phyloP scores from a whole-genome alignment of 1,284 basidiomycete genomes.

The Polyporus tsugae region DNA sequence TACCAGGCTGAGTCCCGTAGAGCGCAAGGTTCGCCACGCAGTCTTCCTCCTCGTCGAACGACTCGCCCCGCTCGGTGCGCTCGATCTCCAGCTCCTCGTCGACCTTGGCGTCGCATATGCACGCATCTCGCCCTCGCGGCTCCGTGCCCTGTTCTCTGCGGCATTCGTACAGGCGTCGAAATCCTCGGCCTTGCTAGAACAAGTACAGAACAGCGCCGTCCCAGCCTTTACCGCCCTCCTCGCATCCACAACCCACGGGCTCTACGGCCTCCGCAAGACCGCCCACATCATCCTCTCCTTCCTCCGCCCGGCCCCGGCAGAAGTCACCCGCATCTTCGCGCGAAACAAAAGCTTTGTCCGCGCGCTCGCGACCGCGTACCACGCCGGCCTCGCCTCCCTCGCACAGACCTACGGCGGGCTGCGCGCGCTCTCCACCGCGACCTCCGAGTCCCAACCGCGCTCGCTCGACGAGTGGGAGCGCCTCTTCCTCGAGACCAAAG shows the following conservation, averaged over 20 bases:
- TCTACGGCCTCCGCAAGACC: constrained; percentile 71
- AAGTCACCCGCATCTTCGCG: constrained; percentile 58
- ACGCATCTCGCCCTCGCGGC: constrained; percentile 50
- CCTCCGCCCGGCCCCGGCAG: constrained; percentile 57
- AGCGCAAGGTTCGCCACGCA: constrained; percentile 57
- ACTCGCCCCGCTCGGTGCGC: constrained; percentile 47
- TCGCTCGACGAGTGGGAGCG: constrained; percentile 70
- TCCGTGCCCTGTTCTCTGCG: constrained; percentile 53
- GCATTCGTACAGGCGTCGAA: constrained; percentile 44
- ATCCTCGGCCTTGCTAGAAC: constrained; percentile 39
- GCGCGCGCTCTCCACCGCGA: constrained; percentile 32
- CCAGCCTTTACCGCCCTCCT: constrained; percentile 64
- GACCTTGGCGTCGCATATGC: constrained; percentile 70
- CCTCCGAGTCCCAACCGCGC: constrained; percentile 34
- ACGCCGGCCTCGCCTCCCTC: constrained; percentile 58
- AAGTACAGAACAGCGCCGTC: constrained; percentile 54
- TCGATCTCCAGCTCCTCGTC: constrained; percentile 62
- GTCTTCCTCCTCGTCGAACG: constrained; percentile 65
- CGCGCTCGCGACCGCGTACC: constrained; percentile 65
- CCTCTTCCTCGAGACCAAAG: constrained; percentile 75
- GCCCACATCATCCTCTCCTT: constrained; percentile 64
- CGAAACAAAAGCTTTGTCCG: constrained; percentile 60
- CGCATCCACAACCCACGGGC: constrained; percentile 52
- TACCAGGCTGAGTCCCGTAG: constrained; percentile 43
- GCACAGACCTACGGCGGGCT: constrained; percentile 70